Conservation (phyloP, 371 early-diverging fungal genomes). For the Chytridiales sp. region DNA sequence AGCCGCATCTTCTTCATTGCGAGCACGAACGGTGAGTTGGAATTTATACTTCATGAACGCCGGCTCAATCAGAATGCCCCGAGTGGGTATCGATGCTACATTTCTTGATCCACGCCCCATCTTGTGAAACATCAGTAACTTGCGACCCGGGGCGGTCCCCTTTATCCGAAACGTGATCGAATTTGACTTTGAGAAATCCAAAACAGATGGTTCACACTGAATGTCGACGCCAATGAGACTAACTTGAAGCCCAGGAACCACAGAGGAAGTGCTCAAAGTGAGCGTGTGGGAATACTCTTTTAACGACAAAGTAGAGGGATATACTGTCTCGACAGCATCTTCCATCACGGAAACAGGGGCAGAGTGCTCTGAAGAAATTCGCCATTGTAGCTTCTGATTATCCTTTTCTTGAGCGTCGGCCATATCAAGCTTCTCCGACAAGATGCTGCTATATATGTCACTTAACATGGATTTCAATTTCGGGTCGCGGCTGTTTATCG, state of each 20-base stretch:
- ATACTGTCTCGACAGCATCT: no score
- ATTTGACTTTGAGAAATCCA: slow-evolving; percentile 53
- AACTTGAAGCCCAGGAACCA: slow-evolving; percentile 64
- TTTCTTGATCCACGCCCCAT: slow-evolving; percentile 57
- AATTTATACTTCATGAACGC: slow-evolving; percentile 70
- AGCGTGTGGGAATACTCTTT: slow-evolving; percentile 60
- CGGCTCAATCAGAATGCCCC: slow-evolving; percentile 64
- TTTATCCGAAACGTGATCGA: slow-evolving; percentile 62
- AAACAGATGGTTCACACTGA: slow-evolving; percentile 12
- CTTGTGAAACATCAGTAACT: slow-evolving; percentile 60
- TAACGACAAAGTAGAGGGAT: slow-evolving; percentile 64
- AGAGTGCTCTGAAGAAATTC: slow-evolving; percentile 17
- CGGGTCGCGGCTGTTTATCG: slow-evolving; percentile 49
- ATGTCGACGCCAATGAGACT: slow-evolving; percentile 9
- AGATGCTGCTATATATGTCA: slow-evolving; percentile 55
- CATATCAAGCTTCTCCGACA: slow-evolving; percentile 55
- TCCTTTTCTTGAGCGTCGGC: slow-evolving; percentile 51
- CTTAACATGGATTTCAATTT: slow-evolving; percentile 43
- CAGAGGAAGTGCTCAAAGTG: slow-evolving; percentile 58
- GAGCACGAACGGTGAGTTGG: slow-evolving; percentile 51
- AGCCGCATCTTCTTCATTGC: slow-evolving; percentile 7
- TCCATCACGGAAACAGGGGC: slow-evolving; percentile 44
- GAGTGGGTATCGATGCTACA: slow-evolving; percentile 58
- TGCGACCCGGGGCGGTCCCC: slow-evolving; percentile 65
- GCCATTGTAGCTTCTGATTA: slow-evolving; percentile 1